A percentile compares a stretch with the other conserved stretches of the same genome.
Conservation (phyloP, 1,284 basidiomycete genomes). For the Moesziomyces sp. region DNA sequence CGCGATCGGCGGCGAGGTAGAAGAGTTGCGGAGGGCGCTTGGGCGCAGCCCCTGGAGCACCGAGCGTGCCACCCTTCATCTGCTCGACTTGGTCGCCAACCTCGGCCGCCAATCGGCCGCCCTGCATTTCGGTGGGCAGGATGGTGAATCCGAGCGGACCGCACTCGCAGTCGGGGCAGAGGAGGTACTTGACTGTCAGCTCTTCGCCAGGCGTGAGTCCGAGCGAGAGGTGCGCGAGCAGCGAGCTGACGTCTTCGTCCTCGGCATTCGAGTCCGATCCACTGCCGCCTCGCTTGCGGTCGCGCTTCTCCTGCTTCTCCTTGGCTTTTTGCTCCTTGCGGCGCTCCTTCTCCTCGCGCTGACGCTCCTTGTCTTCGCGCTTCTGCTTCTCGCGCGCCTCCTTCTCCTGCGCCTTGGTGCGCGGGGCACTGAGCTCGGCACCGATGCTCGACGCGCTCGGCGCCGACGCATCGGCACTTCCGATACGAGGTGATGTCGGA, state of each 20-base stretch:
- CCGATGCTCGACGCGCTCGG: conserved; percentile 12
- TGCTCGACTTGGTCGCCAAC: conserved; percentile 54
- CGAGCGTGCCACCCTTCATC: conserved; percentile 26
- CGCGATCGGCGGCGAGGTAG: conserved; percentile 57
- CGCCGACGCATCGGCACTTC: neutral
- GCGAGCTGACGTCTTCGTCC: conserved; percentile 34
- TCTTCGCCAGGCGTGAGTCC: conserved; percentile 52
- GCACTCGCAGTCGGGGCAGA: conserved; percentile 66
- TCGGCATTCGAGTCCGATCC: conserved; percentile 24
- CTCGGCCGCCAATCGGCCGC: conserved; percentile 51
- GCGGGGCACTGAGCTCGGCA: conserved; percentile 3
- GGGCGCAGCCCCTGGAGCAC: conserved; percentile 1
- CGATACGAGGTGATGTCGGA: conserved; percentile 6
- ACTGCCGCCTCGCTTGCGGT: conserved; percentile 28
- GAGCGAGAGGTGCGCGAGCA: conserved; percentile 42
- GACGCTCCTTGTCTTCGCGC: conserved; percentile 34
- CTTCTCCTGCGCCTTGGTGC: conserved; percentile 35
- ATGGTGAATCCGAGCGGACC: conserved; percentile 65
- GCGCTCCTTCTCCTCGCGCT: conserved; percentile 25
- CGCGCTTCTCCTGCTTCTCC: conserved; percentile 41
- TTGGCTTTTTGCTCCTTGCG: conserved; percentile 15
- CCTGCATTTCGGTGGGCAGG: conserved; percentile 48
- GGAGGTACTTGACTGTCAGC: conserved; percentile 61
- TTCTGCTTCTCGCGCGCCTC: conserved; percentile 30
- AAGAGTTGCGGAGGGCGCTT: conserved; percentile 47